Conservation (phyloP, 2,329 filamentous ascomycete genomes). For the Botrytis paeoniae region DNA sequence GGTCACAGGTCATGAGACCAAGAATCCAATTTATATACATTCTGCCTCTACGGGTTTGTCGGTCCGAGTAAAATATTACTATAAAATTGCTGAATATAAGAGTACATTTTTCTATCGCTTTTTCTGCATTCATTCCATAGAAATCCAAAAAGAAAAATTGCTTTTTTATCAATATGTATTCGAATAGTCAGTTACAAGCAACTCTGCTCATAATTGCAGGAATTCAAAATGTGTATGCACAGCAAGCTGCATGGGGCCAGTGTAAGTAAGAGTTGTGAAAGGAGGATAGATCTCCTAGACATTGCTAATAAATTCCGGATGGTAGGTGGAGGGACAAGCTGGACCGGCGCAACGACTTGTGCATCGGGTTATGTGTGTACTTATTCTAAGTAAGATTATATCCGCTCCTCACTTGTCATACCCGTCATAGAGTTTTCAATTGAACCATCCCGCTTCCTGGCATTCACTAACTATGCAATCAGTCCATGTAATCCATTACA, state of each 20-base stretch:
- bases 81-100: conserved; percentile 36
- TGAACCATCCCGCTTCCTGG: neutral
- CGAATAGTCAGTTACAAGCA: neutral
- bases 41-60: conserved; percentile 11
- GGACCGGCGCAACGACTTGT: conserved; percentile 32
- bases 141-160: neutral
- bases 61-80: neutral
- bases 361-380: conserved; percentile 32
- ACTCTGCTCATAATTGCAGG: conserved; percentile 12
- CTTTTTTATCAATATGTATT: neutral
- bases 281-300: neutral
- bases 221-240: conserved; percentile 22
- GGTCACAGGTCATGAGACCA: neutral
- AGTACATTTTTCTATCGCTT: neutral
- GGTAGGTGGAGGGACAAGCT: conserved; percentile 31
- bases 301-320: neutral
- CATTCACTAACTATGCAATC: neutral
- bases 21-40: conserved; percentile 3
- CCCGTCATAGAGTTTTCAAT: neutral
- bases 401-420: neutral
- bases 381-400: conserved; percentile 31
- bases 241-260: conserved; percentile 28
- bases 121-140: neutral
- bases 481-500: conserved; percentile 33
- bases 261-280: neutral